Conservation (phyloP, 139 green algal species). For the Raphidocelis subcapitata region DNA sequence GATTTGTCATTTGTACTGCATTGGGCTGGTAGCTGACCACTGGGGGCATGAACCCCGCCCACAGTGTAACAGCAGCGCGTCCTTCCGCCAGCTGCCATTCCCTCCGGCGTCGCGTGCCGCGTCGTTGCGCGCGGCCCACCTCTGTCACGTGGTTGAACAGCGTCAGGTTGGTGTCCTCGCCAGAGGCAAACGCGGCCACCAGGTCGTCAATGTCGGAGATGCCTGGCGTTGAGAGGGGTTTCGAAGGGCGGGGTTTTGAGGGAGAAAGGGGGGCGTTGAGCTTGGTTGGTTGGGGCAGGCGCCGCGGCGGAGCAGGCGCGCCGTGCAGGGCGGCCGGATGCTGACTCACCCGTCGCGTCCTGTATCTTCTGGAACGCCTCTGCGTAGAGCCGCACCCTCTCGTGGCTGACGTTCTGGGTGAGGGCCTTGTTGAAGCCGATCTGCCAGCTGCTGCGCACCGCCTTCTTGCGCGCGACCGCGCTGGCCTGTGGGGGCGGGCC, state of each 20-base stretch:
- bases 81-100: too few relatives aligned
- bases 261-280: too few relatives aligned
- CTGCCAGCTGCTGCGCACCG: conserved; percentile 29
- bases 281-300: too few relatives aligned
- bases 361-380: conserved; percentile 84
- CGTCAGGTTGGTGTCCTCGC: conserved; percentile 40
- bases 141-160: conserved; percentile 88
- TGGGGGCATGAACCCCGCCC: too few relatives aligned
- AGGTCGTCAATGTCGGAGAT: conserved; percentile 80
- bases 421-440: conserved; percentile 57
- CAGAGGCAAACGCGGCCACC: conserved; percentile 67
- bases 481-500: not conserved
- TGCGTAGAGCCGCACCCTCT: conserved; percentile 74
- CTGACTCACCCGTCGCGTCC: conserved; percentile 59
- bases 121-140: conserved; percentile 72
- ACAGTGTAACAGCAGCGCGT: too few relatives aligned
- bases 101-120: too few relatives aligned
- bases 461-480: conserved; percentile 32
- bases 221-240: too few relatives aligned
- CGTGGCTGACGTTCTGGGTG: conserved; percentile 52
- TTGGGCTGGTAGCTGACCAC: too few relatives aligned
- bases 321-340: too few relatives aligned
- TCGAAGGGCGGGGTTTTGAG: too few relatives aligned
- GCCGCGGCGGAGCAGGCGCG: too few relatives aligned
- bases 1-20: too few relatives aligned